phyloP scores from a whole-genome alignment of 2,329 filamentous ascomycete species.

The Exserohilum rostratum region DNA sequence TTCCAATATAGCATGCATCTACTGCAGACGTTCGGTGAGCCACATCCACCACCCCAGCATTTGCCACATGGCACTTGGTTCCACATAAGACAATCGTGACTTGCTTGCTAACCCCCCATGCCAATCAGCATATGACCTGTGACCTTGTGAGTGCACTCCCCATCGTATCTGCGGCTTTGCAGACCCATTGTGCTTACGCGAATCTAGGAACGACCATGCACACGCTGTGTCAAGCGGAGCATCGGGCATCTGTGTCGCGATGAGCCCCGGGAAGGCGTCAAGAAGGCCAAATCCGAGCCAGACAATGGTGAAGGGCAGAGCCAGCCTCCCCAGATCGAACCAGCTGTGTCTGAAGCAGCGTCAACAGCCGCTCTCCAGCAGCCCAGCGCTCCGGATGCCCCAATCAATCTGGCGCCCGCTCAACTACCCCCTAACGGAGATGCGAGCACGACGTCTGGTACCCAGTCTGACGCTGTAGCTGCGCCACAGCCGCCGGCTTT shows the following conservation, averaged over 20 bases:
- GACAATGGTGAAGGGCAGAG: conserved; percentile 44
- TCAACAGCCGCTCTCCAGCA: conserved; percentile 36
- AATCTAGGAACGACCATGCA: conserved; percentile 88
- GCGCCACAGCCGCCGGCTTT: conserved; percentile 68
- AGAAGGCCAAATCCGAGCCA: conserved; percentile 71
- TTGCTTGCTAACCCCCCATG: conserved; percentile 43
- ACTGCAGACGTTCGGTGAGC: conserved; percentile 59
- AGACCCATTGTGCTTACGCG: conserved; percentile 41
- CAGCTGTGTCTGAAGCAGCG: conserved; percentile 36
- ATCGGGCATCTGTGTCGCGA: conserved; percentile 99
- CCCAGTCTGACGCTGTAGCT: conserved; percentile 73
- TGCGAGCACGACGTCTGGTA: conserved; percentile 64
- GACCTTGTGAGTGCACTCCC: conserved; percentile 51
- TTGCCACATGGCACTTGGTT: conserved; percentile 29
- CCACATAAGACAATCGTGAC: conserved; percentile 23
- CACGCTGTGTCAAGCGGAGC: conserved; percentile 96
- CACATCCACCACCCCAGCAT: conserved; percentile 31
- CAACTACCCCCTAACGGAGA: conserved; percentile 41
- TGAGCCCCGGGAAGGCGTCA: conserved; percentile 84
- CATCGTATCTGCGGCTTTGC: conserved; percentile 23
- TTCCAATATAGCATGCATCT: conserved; percentile 54
- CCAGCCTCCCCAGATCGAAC: conserved; percentile 38
- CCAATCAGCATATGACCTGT: conserved; percentile 59
- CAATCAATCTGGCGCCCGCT: conserved; percentile 47
- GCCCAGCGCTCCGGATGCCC: conserved; percentile 43